Percentiles rank a stretch among this genome's conserved stretches.
Evolutionary conservation across 2,329 filamentous ascomycete species (phyloP).

Genomic region (Nigrospora osmanthi): DNA sequence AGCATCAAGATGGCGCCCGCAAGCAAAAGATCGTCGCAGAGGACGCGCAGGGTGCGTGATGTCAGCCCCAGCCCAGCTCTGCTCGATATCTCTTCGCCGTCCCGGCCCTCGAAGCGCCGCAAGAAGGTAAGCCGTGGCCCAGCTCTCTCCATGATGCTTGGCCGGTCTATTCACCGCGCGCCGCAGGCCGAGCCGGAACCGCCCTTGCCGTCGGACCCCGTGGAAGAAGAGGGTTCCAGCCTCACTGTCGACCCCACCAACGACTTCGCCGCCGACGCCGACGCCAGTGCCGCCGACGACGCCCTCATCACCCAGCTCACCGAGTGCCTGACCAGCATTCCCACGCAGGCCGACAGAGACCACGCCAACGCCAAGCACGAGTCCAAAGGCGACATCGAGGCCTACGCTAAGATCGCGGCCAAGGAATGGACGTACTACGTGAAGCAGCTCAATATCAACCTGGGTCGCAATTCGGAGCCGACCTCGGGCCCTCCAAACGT

Average conservation of each 20-base stretch:
- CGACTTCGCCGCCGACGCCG: conserved; percentile 4
- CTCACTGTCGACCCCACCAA: conserved; percentile 30
- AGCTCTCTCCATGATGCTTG: conserved; percentile 6
- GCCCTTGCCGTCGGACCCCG: conserved; percentile 28
- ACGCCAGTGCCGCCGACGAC: conserved; percentile 25
- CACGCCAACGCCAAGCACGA: conserved; percentile 59
- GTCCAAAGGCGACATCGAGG: conserved; percentile 55
- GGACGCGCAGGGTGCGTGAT: conserved; percentile 23
- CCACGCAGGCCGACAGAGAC: conserved; percentile 52
- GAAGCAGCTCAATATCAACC: conserved; percentile 65
- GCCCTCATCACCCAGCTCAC: conserved; percentile 48
- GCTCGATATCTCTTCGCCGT: conserved; percentile 47
- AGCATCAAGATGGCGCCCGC: conserved; percentile 27
- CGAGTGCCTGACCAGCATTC: conserved; percentile 37
- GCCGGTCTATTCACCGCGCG: conserved; percentile 1
- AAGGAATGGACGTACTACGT: conserved; percentile 82
- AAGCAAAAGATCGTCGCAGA: conserved; percentile 27
- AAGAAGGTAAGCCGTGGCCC: conserved; percentile 41
- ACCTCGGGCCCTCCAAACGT: conserved; percentile 25
- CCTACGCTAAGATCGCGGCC: conserved; percentile 76
- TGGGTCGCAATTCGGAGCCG: conserved; percentile 61
- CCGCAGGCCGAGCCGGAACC: conserved; percentile 13
- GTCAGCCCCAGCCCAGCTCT: conserved; percentile 21
- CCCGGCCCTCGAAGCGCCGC: conserved; percentile 55
- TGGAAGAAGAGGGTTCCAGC: conserved; percentile 37